These are phyloP conservation scores for Solanum habrochaites DNA, from an alignment of 257 asterid species.

Conservation along the genomic window DNA sequence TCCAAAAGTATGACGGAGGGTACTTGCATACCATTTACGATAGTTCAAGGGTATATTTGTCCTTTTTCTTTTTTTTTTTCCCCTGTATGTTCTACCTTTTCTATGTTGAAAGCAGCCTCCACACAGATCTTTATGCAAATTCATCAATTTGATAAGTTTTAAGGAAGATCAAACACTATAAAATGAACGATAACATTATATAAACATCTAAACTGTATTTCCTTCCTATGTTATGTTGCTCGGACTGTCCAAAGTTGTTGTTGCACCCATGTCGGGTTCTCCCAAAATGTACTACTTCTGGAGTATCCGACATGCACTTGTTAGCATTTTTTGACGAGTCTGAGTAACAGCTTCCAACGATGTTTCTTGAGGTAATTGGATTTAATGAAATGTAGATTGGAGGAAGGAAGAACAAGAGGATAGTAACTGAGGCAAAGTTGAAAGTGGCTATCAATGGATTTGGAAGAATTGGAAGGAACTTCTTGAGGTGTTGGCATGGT, in stretches of 20 bases:
- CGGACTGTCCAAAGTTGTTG: not conserved
- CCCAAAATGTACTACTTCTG: not conserved
- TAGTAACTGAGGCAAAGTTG: conserved; percentile 69
- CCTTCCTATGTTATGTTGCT: not conserved
- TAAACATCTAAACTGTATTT: not conserved
- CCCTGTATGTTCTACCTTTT: not conserved
- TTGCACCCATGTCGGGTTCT: not conserved
- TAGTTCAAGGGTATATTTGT: too few relatives aligned
- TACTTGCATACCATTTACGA: too few relatives aligned
- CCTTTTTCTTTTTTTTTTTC: too few relatives aligned
- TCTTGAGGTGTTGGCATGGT: conserved; percentile 95
- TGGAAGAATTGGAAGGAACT: conserved; percentile 89
- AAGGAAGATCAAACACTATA: not conserved
- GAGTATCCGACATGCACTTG: not conserved
- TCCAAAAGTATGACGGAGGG: too few relatives aligned
- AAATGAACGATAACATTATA: not conserved
- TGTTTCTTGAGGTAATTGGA: not conserved
- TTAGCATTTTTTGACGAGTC: not conserved
- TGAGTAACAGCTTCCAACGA: not conserved
- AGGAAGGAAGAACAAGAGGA: conserved; percentile 59
- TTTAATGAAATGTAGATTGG: conserved; percentile 34
- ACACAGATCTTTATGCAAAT: not conserved
- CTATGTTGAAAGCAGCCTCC: not conserved
- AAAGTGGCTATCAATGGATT: conserved; percentile 92
- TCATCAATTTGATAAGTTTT: not conserved